Percentiles rank a stretch among this genome's conserved stretches.
These are phyloP conservation scores for Ustilago nuda DNA, from an alignment of 1,284 basidiomycete genomes.

Conservation along the genomic window DNA sequence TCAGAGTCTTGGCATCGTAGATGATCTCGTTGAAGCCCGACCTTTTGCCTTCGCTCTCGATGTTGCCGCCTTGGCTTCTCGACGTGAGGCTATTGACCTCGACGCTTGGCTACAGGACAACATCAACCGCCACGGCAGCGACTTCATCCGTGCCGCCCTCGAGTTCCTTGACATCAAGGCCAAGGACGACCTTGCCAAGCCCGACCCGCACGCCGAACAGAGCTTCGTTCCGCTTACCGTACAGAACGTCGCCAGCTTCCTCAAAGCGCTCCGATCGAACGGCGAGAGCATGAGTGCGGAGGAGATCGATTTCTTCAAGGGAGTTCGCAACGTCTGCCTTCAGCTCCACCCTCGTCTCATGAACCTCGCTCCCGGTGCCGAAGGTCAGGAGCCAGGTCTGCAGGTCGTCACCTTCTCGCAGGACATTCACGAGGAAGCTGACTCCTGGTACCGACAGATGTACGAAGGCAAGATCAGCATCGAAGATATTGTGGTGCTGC, in stretches of 20 bases:
- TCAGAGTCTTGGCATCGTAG: constrained; percentile 91
- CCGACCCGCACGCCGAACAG: constrained; percentile 66
- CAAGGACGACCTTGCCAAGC: constrained; percentile 65
- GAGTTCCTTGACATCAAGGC: constrained; percentile 67
- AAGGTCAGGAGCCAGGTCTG: constrained; percentile 91
- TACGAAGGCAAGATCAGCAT: constrained; percentile 91
- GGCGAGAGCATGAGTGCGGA: constrained; percentile 72
- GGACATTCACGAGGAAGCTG: constrained; percentile 87
- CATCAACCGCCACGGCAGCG: constrained; percentile 80
- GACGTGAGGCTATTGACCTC: constrained; percentile 91
- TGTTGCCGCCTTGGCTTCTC: constrained; percentile 90
- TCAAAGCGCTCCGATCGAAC: constrained; percentile 65
- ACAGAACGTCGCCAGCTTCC: constrained; percentile 64
- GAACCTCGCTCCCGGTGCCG: constrained; percentile 85
- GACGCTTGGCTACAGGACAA: constrained; percentile 96
- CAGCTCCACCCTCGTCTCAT: constrained; percentile 97
- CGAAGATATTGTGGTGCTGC: constrained; percentile 89
- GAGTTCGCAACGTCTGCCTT: constrained; percentile 91
- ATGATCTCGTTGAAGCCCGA: constrained; percentile 85
- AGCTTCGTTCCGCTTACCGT: constrained; percentile 66
- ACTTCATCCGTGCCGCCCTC: constrained; percentile 80
- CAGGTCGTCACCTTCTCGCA: constrained; percentile 86
- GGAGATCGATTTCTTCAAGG: constrained; percentile 88
- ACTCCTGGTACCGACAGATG: constrained; percentile 97
- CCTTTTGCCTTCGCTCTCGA: constrained; percentile 84